Evolutionary conservation across 768 basidiomycete species (phyloP).

Genomic region (Lactarius sp.): DNA sequence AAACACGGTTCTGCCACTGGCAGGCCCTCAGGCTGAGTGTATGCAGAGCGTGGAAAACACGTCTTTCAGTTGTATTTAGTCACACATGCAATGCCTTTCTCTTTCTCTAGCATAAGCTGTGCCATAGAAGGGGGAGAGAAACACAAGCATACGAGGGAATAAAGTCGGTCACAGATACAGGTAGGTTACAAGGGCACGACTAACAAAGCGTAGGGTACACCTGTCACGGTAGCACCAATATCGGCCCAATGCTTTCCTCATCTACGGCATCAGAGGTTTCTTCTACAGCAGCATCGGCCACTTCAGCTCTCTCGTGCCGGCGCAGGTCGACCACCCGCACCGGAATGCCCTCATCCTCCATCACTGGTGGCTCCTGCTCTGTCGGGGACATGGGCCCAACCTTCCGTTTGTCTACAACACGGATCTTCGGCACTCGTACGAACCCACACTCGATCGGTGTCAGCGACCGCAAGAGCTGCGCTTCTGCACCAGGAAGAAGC

Average conservation of each 20-base stretch:
- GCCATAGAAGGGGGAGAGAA: no score
- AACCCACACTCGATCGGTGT: constrained; percentile 74
- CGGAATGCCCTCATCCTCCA: constrained; percentile 63
- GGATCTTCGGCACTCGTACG: constrained; percentile 56
- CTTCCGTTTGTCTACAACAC: constrained; percentile 47
- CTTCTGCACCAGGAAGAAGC: constrained; percentile 70
- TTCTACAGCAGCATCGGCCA: constrained; percentile 40
- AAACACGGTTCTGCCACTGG: no score
- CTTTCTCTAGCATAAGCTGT: no score
- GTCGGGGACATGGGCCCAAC: background rate
- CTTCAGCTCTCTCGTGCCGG: constrained; percentile 46
- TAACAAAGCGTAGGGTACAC: background rate
- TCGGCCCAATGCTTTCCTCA: constrained; percentile 9
- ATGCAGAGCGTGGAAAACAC: no score
- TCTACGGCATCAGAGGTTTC: background rate
- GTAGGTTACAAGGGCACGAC: background rate
- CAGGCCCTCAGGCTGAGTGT: no score
- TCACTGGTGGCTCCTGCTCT: constrained; percentile 35
- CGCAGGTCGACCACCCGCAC: constrained; percentile 60
- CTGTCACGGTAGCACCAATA: constrained; percentile 21
- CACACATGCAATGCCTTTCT: no score
- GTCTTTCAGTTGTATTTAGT: no score
- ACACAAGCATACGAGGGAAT: no score
- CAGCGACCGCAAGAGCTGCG: constrained; percentile 58
- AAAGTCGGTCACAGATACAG: background rate